Base-by-base conservation (phyloP, 1,139 yeast species). In the Kodamaea sp. region DNA sequence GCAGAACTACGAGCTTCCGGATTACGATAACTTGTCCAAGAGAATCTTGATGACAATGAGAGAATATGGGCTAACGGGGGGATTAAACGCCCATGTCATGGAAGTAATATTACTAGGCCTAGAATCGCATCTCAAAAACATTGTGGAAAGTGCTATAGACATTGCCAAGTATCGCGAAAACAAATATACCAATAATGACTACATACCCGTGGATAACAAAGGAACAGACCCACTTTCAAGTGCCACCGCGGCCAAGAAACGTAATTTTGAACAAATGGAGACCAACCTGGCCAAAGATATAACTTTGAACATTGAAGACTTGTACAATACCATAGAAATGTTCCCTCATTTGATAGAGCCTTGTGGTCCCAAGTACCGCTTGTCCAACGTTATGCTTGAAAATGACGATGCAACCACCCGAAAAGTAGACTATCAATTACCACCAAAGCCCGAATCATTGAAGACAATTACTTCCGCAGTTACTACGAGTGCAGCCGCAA, bases 11-110 rank as follows among this genome's bases (percentile, higher is more conserved):
- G 92, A 92, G 44, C 61, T 92, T 10, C 97, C 97, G 0, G 97
- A 92, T 48, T 68, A 73, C 26, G 92, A 83, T 31, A 74, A 76
- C 30, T 61, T 94, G 32, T 76, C 79, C 33, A 70, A 81, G 22
- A 72, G 92, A 34, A 80, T 92, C 70, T 63, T 83, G 24, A 95
- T 96, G 59, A 81, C 84, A 4, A 85, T 95, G 51, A 72, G 97
- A 51, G 98, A 92, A 51, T 80, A 89, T 54, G 98, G 98, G 0
- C 64, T 92, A n/a, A 73, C 92, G 0, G 96, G 96, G 0, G 81
- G 83, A 7, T 68, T 90, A 13, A 83, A 80, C 35, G 71, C 80
- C 10, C 82, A 79, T 12, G 87, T 85, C 2, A 76, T 87, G 20
- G 96, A 89, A 41, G 68, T 92, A n/a, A 58, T 90, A 45, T 67